phyloP scores from a whole-genome alignment of 2,329 filamentous ascomycete species.

The Trichoderma semiorbis region DNA sequence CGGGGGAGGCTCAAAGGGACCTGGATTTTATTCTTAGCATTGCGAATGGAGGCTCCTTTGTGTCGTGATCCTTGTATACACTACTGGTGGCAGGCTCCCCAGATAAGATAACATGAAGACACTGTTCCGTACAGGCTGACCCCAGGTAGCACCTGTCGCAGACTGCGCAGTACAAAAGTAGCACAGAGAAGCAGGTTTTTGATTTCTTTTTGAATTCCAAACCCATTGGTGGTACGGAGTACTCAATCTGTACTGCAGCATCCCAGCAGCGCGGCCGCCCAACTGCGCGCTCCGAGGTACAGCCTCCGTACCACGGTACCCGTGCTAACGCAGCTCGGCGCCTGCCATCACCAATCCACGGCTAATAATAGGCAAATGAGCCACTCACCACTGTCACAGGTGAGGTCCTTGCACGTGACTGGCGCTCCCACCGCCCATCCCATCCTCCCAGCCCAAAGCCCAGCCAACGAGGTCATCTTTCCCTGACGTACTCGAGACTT shows the following conservation, averaged over 20 bases:
- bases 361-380: constrained; percentile 9
- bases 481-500: constrained; percentile 34
- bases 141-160: neutral
- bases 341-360: constrained; percentile 2
- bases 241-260: neutral
- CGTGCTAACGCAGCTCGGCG: neutral
- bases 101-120: neutral
- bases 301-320: constrained; percentile 11
- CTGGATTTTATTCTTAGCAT: neutral
- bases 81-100: neutral
- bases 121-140: neutral
- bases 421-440: constrained; percentile 21
- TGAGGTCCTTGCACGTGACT: constrained; percentile 10
- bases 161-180: neutral
- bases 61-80: neutral
- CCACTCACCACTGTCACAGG: constrained; percentile 1
- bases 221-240: neutral
- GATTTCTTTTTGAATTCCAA: neutral
- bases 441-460: constrained; percentile 21
- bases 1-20: neutral
- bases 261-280: neutral
- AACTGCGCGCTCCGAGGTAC: neutral
- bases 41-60: neutral
- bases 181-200: neutral
- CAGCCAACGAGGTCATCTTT: constrained; percentile 25